phyloP scores from a whole-genome alignment of 2,329 filamentous ascomycete genomes.

The Fusarium chaquense region DNA sequence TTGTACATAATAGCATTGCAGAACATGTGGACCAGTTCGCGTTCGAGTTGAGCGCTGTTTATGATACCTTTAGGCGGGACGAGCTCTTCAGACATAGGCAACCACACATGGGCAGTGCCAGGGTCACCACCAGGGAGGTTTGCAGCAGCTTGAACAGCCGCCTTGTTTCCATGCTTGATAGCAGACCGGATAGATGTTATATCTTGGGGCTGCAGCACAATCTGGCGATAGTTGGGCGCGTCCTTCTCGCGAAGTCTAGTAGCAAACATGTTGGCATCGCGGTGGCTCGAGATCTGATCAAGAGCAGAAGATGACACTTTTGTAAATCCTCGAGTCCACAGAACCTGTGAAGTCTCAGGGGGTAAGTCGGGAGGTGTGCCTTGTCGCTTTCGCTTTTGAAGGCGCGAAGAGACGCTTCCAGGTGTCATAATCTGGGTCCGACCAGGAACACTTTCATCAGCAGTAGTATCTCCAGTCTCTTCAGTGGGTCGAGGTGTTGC shows the following conservation, averaged over 20 bases:
- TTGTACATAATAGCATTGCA: conserved; percentile 99
- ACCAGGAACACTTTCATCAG: conserved; percentile 63
- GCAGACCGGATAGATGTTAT: conserved; percentile 82
- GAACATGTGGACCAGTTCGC: conserved; percentile 96
- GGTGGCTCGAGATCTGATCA: conserved; percentile 81
- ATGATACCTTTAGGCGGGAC: conserved; percentile 90
- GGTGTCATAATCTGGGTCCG: conserved; percentile 55
- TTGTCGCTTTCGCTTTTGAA: conserved; percentile 69
- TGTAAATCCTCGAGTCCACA: conserved; percentile 81
- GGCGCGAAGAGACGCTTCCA: conserved; percentile 54
- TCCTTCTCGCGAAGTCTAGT: conserved; percentile 79
- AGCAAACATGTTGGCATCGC: conserved; percentile 83
- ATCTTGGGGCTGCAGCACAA: conserved; percentile 81
- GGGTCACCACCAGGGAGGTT: conserved; percentile 71
- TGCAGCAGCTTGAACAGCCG: conserved; percentile 70
- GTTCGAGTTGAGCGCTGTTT: conserved; percentile 91
- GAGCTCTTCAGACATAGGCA: conserved; percentile 80
- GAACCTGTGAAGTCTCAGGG: conserved; percentile 73
- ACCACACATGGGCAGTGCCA: conserved; percentile 67
- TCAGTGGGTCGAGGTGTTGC: conserved; percentile 66
- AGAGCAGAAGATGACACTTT: conserved; percentile 79
- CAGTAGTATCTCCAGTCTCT: conserved; percentile 67
- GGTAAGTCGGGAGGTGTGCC: conserved; percentile 62
- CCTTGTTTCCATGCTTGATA: conserved; percentile 78
- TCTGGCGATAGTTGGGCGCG: conserved; percentile 79